Percentiles rank a stretch among this genome's conserved stretches.
Conservation (phyloP, 805 yeast species). For the Torulaspora indica region DNA sequence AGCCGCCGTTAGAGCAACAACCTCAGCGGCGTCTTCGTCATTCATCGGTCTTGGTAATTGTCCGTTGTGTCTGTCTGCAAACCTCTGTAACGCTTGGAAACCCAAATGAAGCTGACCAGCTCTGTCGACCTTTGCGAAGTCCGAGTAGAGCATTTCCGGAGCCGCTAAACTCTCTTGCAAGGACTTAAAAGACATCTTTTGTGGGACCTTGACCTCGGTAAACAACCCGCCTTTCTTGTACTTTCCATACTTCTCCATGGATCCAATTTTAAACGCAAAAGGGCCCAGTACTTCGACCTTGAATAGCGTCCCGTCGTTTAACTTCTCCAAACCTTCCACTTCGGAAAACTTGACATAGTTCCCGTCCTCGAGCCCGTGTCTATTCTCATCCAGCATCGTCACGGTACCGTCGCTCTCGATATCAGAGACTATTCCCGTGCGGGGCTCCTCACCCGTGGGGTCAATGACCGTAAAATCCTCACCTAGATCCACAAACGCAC, state of each 20-base stretch:
- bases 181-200: slow-evolving; percentile 54
- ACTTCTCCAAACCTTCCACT: slow-evolving; percentile 68
- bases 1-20: slow-evolving; percentile 54
- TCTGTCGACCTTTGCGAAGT: slow-evolving; percentile 90
- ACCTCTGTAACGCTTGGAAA: slow-evolving; percentile 81
- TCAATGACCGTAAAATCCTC: slow-evolving; percentile 73
- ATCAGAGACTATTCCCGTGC: slow-evolving; percentile 80
- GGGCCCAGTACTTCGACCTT: slow-evolving; percentile 89
- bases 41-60: slow-evolving; percentile 72
- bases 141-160: slow-evolving; percentile 80
- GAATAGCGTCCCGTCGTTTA: slow-evolving; percentile 69
- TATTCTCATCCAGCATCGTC: slow-evolving; percentile 84
- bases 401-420: slow-evolving; percentile 86
- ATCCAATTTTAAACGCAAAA: slow-evolving; percentile 75
- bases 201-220: slow-evolving; percentile 88
- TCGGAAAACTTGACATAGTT: slow-evolving; percentile 82
- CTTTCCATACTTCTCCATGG: slow-evolving; percentile 51
- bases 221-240: slow-evolving; percentile 84
- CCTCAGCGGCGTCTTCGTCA: slow-evolving; percentile 66
- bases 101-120: slow-evolving; percentile 89
- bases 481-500: slow-evolving; percentile 87
- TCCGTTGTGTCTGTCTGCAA: slow-evolving; percentile 57
- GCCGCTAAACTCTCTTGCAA: slow-evolving; percentile 57
- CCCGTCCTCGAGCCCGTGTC: slow-evolving; percentile 94
- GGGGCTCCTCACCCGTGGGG: slow-evolving; percentile 89